Evolutionary conservation across 2,329 filamentous ascomycete species (phyloP), one percentile per base, ranked within the genome.

Genomic region (Fusarium pilosicola): DNA sequence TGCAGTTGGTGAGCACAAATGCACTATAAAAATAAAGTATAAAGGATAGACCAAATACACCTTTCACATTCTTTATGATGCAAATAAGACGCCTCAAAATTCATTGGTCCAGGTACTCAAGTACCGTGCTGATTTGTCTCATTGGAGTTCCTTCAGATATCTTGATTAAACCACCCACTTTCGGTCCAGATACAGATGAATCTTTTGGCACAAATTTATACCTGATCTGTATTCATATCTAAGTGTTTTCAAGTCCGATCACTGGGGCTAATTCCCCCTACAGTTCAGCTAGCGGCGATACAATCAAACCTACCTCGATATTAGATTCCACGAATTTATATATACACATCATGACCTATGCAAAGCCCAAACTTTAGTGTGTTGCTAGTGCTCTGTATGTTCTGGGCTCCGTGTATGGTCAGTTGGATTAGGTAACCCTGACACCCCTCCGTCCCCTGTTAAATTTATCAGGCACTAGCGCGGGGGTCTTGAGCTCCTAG

Each of bases 401-500:
- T 41, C 24, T 28, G 24, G 12, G 18, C 20, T 36, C 30, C 24
- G 28, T 58, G n/a, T 24, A 58, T 28, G 42, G 24, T 42, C 15
- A 46, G 15, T 24, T 58, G 56, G 42, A 49, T 58, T 58, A 58
- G 41, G 56, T 58, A 58, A 58, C 56, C 56, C 32, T 52, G 49
- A 22, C 36, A 26, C 58, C 48, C 48, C 28, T 55, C 36, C 28
- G 18, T 56, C 26, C 56, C 56, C 56, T 58, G 32, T 28, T 70
- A 51, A 34, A 60, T 65, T 55, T 44, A 61, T 73, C 65, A 45
- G 62, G 61, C 66, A 51, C 68, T 78, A 78, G 74, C 75, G 76
- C 75, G 76, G 76, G 75, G 76, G 72, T 76, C 63, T 65, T 70
- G 57, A 56, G 60, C 62, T 70, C 24, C 24, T 24, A 24, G 24